Base-by-base conservation (phyloP, 2,329 filamentous ascomycete species). In the Beauveria asiatica region DNA sequence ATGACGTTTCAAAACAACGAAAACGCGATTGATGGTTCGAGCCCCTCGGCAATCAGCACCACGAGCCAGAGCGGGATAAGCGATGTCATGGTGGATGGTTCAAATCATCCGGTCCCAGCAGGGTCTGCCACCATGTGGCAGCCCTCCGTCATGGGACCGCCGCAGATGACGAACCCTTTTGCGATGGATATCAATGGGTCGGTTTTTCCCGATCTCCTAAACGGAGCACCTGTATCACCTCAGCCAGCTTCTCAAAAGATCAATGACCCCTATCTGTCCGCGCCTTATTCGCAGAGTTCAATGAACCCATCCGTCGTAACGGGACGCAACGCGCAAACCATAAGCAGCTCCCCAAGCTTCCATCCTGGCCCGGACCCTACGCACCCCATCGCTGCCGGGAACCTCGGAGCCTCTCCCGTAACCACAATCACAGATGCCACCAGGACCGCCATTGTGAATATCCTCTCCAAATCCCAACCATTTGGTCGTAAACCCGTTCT, bases 41-140 rank as follows among this genome's bases (percentile, higher is more conserved):
- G 94, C 16, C 94, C 94, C 17, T 97, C 94, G 9, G 92, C 92
- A 51, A 93, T 97, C 72, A 97, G 93, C 76, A 96, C 90, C 48
- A 90, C 90, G 62, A 97, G 92, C 74, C 92, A 95, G 70, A 93
- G 89, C 71, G 90, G 88, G 55, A 89, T 92, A 72, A 95, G 90
- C 74, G 94, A 97, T 71, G 85, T 92, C 62, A 92, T 96, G 87
- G 80, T 94, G 61, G 92, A 97, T 73, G 90, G 90, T 62, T 84
- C 84, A 42, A 88, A 86, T 72, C 85, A 87, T 65, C 79, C 82
- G 45, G 78, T 81, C 42, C 75, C 80, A 61, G 77, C 75, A 62
- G 76, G 74, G 57, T 77, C 80, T 54, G 78, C 79, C 65, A 81
- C 83, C 55, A 84, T 89, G 77, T 91, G 88, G 86, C 84, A 88